A percentile compares a stretch with the other conserved stretches of the same genome.
phyloP scores from a whole-genome alignment of 2,329 filamentous ascomycete species.

The Alternaria novae-zelandiae region DNA sequence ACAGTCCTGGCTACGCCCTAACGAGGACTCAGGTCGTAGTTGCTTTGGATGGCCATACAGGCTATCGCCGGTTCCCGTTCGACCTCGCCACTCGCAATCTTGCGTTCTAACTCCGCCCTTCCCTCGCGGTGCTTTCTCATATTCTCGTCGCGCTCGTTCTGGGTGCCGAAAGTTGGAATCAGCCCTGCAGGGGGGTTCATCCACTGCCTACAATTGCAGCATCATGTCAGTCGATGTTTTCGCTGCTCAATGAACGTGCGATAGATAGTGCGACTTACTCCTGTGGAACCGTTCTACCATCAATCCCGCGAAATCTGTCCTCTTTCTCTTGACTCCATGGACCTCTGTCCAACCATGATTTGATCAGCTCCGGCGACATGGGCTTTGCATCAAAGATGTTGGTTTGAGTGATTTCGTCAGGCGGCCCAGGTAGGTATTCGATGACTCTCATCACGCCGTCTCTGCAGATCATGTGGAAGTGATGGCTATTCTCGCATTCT shows the following conservation, averaged over 20 bases:
- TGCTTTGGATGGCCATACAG: not conserved
- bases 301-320: slow-evolving; percentile 3
- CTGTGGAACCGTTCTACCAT: slow-evolving; percentile 3
- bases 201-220: not conserved
- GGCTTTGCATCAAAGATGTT: slow-evolving; percentile 7
- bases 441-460: slow-evolving; percentile 3
- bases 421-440: not conserved
- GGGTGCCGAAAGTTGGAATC: not conserved
- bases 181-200: not conserved
- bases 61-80: not conserved
- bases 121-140: not conserved
- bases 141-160: slow-evolving; percentile 1
- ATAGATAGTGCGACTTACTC: not conserved
- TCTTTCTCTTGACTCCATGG: slow-evolving; percentile 1
- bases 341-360: slow-evolving; percentile 1
- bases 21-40: slow-evolving; percentile 2
- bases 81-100: not conserved
- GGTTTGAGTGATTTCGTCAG: not conserved
- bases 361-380: slow-evolving; percentile 3
- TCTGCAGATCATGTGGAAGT: not conserved
- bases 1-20: slow-evolving; percentile 21
- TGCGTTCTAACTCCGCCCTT: slow-evolving; percentile 1
- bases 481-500: not conserved
- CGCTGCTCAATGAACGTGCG: not conserved
- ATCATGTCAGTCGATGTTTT: not conserved